A percentile compares a stretch with the other conserved stretches of the same genome.
These are phyloP conservation scores for Penicillium palitans DNA, from an alignment of 2,329 filamentous ascomycete species.

Conservation along the genomic window DNA sequence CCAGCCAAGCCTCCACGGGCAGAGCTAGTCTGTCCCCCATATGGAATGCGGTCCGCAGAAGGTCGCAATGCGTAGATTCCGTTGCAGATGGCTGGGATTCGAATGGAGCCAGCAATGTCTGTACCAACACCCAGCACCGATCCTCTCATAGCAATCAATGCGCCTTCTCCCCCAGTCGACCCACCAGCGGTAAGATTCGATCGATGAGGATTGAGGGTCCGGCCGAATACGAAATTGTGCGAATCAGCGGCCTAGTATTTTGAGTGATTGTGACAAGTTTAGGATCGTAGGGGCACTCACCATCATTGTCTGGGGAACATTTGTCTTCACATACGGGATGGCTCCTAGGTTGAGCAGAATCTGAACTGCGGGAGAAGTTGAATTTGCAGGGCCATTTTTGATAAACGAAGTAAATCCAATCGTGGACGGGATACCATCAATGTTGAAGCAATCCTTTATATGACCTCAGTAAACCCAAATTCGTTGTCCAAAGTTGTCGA, in stretches of 20 bases:
- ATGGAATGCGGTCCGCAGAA: slow-evolving; percentile 49
- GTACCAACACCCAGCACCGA: slow-evolving; percentile 61
- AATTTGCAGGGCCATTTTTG: slow-evolving; percentile 53
- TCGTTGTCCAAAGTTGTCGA: background rate
- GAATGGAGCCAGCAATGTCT: slow-evolving; percentile 54
- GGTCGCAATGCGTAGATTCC: slow-evolving; percentile 52
- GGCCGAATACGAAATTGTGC: slow-evolving; percentile 60
- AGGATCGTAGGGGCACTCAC: background rate
- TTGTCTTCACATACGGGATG: slow-evolving; percentile 67
- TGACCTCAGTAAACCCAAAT: background rate
- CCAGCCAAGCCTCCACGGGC: slow-evolving; percentile 18
- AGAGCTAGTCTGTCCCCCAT: slow-evolving; percentile 46
- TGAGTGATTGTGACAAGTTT: slow-evolving; percentile 26
- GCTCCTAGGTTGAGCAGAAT: slow-evolving; percentile 61
- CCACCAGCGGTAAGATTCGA: slow-evolving; percentile 61
- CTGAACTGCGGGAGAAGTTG: slow-evolving; percentile 57
- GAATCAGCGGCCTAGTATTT: slow-evolving; percentile 52
- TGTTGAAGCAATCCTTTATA: slow-evolving; percentile 18
- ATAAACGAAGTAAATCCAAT: slow-evolving; percentile 62
- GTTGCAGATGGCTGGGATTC: slow-evolving; percentile 51
- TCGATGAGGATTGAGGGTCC: slow-evolving; percentile 63
- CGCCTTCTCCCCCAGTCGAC: slow-evolving; percentile 65
- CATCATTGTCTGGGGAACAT: slow-evolving; percentile 58
- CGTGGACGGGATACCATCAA: slow-evolving; percentile 13
- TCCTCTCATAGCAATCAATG: slow-evolving; percentile 59